Evolutionary conservation across 2,329 filamentous ascomycete species (phyloP), one percentile per base, ranked within the genome.

Genomic region (Fusarium tanahbumbuense): DNA sequence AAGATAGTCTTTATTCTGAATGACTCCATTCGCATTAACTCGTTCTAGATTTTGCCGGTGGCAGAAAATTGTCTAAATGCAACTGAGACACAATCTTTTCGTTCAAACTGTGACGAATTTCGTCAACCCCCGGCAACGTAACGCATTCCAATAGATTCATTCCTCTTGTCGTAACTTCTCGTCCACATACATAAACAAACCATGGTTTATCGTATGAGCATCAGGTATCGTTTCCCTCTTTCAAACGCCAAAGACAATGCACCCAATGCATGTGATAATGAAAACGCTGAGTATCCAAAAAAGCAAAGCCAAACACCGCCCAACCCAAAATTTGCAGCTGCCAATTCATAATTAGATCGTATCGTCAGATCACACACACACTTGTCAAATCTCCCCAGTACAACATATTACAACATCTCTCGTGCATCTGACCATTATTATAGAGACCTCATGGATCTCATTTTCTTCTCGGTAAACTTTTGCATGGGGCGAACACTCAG

Each of bases 401-500:
- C 13, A 71, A 55, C 30, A 71, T 56, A 71, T 72, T 73, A 59
- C 45, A 53, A 45, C 37, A 63, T 64, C 56, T 61, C 42, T 66
- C 52, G 28, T 64, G 37, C 44, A 56, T 27, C 45, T 56, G 30
- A 70, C 76, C 60, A 75, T 55, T 63, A 78, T 56, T 62, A 76
- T 64, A 74, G 74, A 40, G 74, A 77, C 64, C 76, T 68, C 20
- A 67, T 62, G 28, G 69, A 67, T 62, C 72, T 68, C 57, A 64
- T 64, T 59, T 67, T 60, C 74, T 80, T 82, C 76, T 85, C 83
- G 1, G 84, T 86, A 67, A 82, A 85, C 55, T 79, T 77, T 67
- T 80, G 80, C 64, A 84, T 77, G 32, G 83, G 79, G 50, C 84
- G 77, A 8, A 86, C 80, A 27, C 84, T 84, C 12, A 85, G 70